A percentile compares a stretch with the other conserved stretches of the same genome.
phyloP scores from a whole-genome alignment of 1,284 basidiomycete genomes.

The Leccinum huronense region DNA sequence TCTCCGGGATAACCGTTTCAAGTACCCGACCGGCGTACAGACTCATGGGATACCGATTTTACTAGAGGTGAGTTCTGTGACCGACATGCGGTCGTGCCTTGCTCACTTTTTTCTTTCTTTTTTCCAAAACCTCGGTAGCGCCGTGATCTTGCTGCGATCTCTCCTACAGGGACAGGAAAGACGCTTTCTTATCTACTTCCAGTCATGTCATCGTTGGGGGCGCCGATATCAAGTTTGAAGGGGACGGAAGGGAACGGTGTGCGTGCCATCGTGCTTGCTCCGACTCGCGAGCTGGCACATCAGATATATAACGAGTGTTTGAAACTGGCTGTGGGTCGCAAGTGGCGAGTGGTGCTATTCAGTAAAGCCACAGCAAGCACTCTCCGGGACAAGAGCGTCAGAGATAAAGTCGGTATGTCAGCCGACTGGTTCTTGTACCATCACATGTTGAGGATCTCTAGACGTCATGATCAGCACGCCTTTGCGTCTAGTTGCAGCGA shows the following conservation, averaged over 20 bases:
- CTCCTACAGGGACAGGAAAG: conserved; percentile 94
- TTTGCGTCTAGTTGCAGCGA: conserved; percentile 68
- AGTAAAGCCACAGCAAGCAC: conserved; percentile 83
- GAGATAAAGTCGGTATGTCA: conserved; percentile 71
- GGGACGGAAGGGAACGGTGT: conserved; percentile 56
- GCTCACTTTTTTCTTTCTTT: too few species aligned
- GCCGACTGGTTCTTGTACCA: background rate
- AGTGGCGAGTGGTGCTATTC: conserved; percentile 81
- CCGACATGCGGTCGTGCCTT: too few species aligned
- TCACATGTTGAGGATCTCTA: conserved; percentile 30
- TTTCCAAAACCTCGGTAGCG: conserved; percentile 38
- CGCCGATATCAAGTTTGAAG: conserved; percentile 55
- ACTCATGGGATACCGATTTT: conserved; percentile 72
- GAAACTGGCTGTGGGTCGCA: conserved; percentile 78
- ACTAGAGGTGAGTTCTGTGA: conserved; percentile 49
- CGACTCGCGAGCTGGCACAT: conserved; percentile 94
- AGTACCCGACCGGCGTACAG: conserved; percentile 70
- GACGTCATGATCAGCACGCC: conserved; percentile 85
- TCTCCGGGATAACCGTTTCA: conserved; percentile 57
- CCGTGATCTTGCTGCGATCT: conserved; percentile 86
- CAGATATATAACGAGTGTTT: conserved; percentile 93
- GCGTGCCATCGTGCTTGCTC: conserved; percentile 81
- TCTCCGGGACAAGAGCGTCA: conserved; percentile 62
- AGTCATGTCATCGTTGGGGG: conserved; percentile 64
- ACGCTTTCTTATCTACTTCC: conserved; percentile 89